Base-by-base conservation (phyloP, 73 alveolate genomes). In the Paramecium pentaurelia region DNA sequence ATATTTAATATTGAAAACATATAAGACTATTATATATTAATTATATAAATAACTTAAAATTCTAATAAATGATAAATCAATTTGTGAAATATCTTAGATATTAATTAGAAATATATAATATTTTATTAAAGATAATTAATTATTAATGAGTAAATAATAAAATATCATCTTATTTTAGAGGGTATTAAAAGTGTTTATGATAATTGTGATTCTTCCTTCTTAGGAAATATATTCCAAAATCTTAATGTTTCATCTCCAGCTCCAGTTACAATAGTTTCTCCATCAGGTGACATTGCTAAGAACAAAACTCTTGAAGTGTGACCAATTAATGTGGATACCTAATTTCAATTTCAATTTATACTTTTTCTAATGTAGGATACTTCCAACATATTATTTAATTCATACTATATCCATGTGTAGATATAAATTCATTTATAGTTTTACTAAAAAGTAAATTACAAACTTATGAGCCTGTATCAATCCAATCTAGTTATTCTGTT, bases 401-500 rank as follows among this genome's bases (percentile, higher is more conserved):
- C 38, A 34, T 34, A 34, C 38, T 34, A 34, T 34, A 34, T 34
- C 38, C 38, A 34, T 34, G 38, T 34, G 38, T 97, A 28, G 98
- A 92, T 4, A 97, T 98, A 49, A 98, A 80, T 95, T 98, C 99
- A 77, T 96, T 96, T 14, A 93, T 95, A 45, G 95, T 96, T 34
- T 34, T 34, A 34, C 88, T 96, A 94, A 96, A 97, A 87, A 96
- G 95, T 54, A 97, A 89, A 93, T 97, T 97, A 93, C 99, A 97
- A 20, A 97, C 99, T 93, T 97, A 95, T 45, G 97, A 90, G 8
- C 98, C 98, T 7, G 99, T 97, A 88, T 97, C 99, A 59, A 97
- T 92, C 54, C 93, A 86, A 86, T 94, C 87, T 22, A 95, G 44
- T 49, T 93, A 96, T 92, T 95, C 93, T 14, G 92, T 77, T 18